Percentiles rank a stretch among this genome's conserved stretches.
Evolutionary conservation across 2,329 filamentous ascomycete genomes (phyloP).

Genomic region (Microthyrium microscopicum): DNA sequence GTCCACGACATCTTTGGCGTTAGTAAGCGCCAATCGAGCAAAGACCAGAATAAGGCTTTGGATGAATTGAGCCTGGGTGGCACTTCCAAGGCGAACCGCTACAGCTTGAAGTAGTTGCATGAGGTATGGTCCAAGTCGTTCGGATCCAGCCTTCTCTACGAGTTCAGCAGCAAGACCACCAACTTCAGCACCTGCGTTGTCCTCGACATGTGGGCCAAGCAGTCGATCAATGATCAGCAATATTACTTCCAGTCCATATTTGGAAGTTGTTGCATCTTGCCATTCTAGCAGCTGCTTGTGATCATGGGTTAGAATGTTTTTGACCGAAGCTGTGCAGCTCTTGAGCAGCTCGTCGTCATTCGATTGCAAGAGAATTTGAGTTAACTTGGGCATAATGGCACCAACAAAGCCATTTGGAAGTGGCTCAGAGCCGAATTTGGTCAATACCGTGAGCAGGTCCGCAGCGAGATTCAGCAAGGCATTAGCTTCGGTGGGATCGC

Average conservation of each 20-base stretch:
- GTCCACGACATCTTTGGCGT: constrained; percentile 75
- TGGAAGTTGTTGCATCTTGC: constrained; percentile 58
- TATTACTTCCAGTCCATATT: constrained; percentile 73
- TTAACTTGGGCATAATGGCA: constrained; percentile 74
- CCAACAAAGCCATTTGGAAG: constrained; percentile 75
- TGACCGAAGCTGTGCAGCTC: constrained; percentile 69
- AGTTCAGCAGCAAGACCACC: constrained; percentile 86
- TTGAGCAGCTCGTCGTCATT: constrained; percentile 79
- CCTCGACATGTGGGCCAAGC: constrained; percentile 67
- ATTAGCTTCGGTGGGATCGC: constrained; percentile 68
- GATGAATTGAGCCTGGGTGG: constrained; percentile 75
- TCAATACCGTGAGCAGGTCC: constrained; percentile 65
- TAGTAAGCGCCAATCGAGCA: constrained; percentile 70
- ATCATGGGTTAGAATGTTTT: constrained; percentile 80
- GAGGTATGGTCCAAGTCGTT: constrained; percentile 77
- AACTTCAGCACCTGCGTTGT: constrained; percentile 89
- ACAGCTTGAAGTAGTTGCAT: constrained; percentile 80
- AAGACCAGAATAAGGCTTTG: constrained; percentile 94
- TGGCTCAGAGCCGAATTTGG: constrained; percentile 69
- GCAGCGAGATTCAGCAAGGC: constrained; percentile 74
- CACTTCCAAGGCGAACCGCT: constrained; percentile 65
- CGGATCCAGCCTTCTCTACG: constrained; percentile 86
- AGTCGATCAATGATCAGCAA: constrained; percentile 86
- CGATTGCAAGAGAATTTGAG: constrained; percentile 63
- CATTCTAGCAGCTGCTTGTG: constrained; percentile 79